Conservation (phyloP, 2,329 filamentous ascomycete species). For the Fusarium temperatum region DNA sequence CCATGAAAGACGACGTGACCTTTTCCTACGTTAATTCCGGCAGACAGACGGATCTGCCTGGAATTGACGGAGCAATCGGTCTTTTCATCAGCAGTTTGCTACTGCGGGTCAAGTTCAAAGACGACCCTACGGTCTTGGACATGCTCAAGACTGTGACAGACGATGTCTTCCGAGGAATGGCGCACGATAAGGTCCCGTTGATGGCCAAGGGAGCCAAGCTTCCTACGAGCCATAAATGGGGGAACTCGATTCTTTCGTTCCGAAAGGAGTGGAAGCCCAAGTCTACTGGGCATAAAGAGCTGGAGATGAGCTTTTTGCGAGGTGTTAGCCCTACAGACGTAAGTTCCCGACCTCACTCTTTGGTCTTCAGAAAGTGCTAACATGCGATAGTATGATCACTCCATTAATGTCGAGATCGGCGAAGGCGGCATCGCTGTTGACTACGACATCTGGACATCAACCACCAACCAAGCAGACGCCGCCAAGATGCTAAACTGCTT, state of each 20-base stretch:
- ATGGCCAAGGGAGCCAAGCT: not conserved
- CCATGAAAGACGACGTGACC: not conserved
- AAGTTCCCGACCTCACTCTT: rapidly evolving
- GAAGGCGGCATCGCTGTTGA: not conserved
- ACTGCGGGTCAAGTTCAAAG: not conserved
- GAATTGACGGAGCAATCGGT: not conserved
- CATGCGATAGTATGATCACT: not conserved
- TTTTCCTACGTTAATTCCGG: not conserved
- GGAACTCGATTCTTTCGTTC: not conserved
- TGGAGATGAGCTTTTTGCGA: not conserved
- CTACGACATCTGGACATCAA: not conserved
- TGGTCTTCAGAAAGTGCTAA: not conserved
- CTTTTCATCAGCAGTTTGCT: not conserved
- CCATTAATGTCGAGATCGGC: not conserved
- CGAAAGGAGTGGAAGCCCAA: not conserved
- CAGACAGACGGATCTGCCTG: not conserved
- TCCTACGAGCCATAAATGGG: not conserved
- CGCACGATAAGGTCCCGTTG: not conserved
- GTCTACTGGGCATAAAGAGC: not conserved
- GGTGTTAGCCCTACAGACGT: not conserved
- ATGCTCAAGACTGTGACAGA: not conserved
- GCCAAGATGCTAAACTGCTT: not conserved
- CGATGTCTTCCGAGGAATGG: not conserved
- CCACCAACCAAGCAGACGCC: not conserved
- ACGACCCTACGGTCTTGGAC: not conserved